These are phyloP conservation scores for Rubroshorea leprosula DNA, from an alignment of 345 rosid genomes.

Conservation along the genomic window DNA sequence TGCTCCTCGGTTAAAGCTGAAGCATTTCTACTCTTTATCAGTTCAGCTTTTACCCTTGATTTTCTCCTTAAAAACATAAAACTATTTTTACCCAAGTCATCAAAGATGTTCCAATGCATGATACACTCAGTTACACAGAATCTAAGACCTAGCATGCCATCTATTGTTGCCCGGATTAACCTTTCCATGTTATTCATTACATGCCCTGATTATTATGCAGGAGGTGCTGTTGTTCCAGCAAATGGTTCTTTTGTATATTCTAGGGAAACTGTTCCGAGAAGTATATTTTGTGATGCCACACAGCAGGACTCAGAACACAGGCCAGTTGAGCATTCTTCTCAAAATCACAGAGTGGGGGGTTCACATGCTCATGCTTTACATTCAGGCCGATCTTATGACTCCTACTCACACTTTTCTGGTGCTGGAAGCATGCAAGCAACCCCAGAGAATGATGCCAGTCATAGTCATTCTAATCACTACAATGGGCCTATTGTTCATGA, in stretches of 20 bases:
- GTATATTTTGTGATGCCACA: constrained; percentile 14
- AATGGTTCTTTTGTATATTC: constrained; percentile 19
- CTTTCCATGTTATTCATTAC: neutral
- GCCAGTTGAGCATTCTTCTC: constrained; percentile 14
- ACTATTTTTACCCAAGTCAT: too few relatives aligned
- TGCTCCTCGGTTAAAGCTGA: too few relatives aligned
- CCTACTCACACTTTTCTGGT: constrained; percentile 15
- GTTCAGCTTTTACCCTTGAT: too few relatives aligned
- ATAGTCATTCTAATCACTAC: constrained; percentile 9
- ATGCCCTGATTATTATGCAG: constrained; percentile 15
- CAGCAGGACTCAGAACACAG: constrained; percentile 12
- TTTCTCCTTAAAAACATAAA: too few relatives aligned
- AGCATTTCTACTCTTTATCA: neutral
- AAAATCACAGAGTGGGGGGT: constrained; percentile 16
- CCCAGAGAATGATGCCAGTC: constrained; percentile 18
- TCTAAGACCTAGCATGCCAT: neutral
- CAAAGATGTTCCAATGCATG: neutral
- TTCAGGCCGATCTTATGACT: constrained; percentile 14
- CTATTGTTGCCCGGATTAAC: neutral
- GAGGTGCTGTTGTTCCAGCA: constrained; percentile 20
- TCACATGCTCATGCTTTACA: constrained; percentile 2
- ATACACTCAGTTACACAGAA: too few relatives aligned
- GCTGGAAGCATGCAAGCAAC: constrained; percentile 13
- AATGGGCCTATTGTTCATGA: constrained; percentile 10
- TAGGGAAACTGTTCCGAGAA: constrained; percentile 6